Conservation (phyloP, 1,284 basidiomycete genomes). For the Bondarzewia mesenterica region DNA sequence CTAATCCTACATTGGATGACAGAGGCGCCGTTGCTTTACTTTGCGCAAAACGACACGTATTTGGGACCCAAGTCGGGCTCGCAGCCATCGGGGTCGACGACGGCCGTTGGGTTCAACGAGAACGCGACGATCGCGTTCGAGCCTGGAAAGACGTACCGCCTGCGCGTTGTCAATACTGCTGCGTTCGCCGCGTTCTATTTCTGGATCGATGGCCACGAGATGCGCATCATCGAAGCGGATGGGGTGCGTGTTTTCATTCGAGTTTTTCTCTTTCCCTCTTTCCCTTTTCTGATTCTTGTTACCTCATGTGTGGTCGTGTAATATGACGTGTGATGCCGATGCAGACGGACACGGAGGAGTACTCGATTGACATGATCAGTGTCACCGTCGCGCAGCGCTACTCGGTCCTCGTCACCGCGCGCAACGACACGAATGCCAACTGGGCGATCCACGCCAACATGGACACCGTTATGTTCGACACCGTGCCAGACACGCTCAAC, state of each 20-base stretch:
- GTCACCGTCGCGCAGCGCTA: constrained; percentile 90
- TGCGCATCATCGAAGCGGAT: constrained; percentile 86
- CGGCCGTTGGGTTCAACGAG: constrained; percentile 73
- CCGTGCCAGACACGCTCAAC: constrained; percentile 59
- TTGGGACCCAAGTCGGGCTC: constrained; percentile 50
- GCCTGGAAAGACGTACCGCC: constrained; percentile 74
- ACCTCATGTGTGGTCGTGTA: too few species aligned
- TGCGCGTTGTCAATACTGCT: constrained; percentile 71
- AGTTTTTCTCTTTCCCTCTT: background rate
- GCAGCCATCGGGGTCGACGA: constrained; percentile 34
- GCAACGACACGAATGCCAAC: constrained; percentile 76
- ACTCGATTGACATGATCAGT: constrained; percentile 59
- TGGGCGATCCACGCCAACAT: constrained; percentile 90
- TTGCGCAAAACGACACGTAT: constrained; percentile 68
- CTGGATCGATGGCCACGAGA: constrained; percentile 88
- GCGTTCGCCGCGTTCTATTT: constrained; percentile 74
- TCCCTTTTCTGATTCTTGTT: background rate
- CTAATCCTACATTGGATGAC: background rate
- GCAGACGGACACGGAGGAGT: constrained; percentile 72
- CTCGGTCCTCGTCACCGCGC: constrained; percentile 84
- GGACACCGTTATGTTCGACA: constrained; percentile 83
- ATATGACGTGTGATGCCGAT: too few species aligned
- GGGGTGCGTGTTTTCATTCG: constrained; percentile 43
- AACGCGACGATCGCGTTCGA: constrained; percentile 81
- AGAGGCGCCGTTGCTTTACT: constrained; percentile 84